Evolutionary conservation across 2,329 filamentous ascomycete species (phyloP).

Genomic region (Fusarium succisae): DNA sequence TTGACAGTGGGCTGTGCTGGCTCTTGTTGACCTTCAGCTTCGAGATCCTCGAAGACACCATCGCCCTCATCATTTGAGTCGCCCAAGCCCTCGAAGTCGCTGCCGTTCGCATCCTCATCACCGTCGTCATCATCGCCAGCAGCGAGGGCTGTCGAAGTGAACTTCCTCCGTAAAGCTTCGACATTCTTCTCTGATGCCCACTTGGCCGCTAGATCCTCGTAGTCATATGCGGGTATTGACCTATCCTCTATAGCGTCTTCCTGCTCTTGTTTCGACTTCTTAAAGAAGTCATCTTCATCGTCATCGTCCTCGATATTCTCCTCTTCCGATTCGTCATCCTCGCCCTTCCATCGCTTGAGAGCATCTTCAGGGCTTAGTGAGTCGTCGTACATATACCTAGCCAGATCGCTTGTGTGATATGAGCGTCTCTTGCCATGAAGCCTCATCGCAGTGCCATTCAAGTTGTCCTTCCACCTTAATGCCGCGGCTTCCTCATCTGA

Average conservation of each 20-base stretch:
- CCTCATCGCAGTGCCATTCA: slow-evolving; percentile 77
- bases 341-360: slow-evolving; percentile 81
- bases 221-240: slow-evolving; percentile 80
- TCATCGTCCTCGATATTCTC: slow-evolving; percentile 68
- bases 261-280: slow-evolving; percentile 69
- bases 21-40: slow-evolving; percentile 73
- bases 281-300: slow-evolving; percentile 71
- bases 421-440: slow-evolving; percentile 75
- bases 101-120: slow-evolving; percentile 55
- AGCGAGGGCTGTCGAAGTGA: slow-evolving; percentile 73
- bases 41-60: slow-evolving; percentile 67
- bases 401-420: slow-evolving; percentile 84
- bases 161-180: slow-evolving; percentile 76
- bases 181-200: slow-evolving; percentile 85
- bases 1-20: slow-evolving; percentile 54
- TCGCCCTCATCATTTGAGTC: slow-evolving; percentile 63
- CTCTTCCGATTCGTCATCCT: slow-evolving; percentile 63
- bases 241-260: slow-evolving; percentile 83
- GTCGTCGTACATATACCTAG: slow-evolving; percentile 88
- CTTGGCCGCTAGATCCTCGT: slow-evolving; percentile 81
- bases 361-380: slow-evolving; percentile 79
- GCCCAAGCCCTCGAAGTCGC: slow-evolving; percentile 64
- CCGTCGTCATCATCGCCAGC: slow-evolving; percentile 45
- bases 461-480: slow-evolving; percentile 87
- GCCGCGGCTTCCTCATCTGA: slow-evolving; percentile 77